phyloP scores from a whole-genome alignment of 2,329 filamentous ascomycete genomes.

The Diplocarpon mali region DNA sequence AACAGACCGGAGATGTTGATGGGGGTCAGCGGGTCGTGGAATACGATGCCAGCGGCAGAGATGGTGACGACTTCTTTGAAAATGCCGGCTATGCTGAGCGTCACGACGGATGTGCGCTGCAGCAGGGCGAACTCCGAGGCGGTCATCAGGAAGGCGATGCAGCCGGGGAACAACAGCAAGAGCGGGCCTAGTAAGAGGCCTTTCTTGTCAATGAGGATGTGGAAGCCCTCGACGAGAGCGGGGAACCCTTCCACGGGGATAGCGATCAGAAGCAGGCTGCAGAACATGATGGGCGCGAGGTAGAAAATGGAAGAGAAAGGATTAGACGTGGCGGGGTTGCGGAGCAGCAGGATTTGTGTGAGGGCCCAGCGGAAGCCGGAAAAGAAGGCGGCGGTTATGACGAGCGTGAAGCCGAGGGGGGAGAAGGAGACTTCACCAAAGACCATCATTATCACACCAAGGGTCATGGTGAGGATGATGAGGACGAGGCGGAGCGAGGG shows the following conservation, averaged over 20 bases:
- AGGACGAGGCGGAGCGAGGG: constrained; percentile 75
- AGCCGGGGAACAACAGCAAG: constrained; percentile 80
- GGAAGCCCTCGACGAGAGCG: constrained; percentile 55
- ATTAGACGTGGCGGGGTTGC: constrained; percentile 90
- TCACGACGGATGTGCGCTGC: constrained; percentile 91
- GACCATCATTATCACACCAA: constrained; percentile 96
- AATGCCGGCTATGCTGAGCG: constrained; percentile 90
- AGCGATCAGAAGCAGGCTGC: constrained; percentile 68
- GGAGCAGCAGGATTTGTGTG: constrained; percentile 90
- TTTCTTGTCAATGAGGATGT: constrained; percentile 51
- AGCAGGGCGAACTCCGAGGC: constrained; percentile 90
- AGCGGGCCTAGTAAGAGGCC: constrained; percentile 55
- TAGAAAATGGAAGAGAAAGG: constrained; percentile 97
- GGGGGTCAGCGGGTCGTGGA: constrained; percentile 75
- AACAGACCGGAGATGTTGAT: constrained; percentile 81
- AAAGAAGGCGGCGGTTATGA: constrained; percentile 89
- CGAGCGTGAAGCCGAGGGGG: constrained; percentile 73
- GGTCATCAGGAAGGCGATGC: constrained; percentile 93
- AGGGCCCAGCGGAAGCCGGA: constrained; percentile 96
- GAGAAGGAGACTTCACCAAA: constrained; percentile 89
- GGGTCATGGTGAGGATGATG: constrained; percentile 86
- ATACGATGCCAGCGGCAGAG: constrained; percentile 73
- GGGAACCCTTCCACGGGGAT: constrained; percentile 74
- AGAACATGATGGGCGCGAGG: constrained; percentile 94
- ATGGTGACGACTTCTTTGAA: constrained; percentile 99